These are phyloP conservation scores for Cicer pinnatifidum DNA, from an alignment of 306 rosid species.

Conservation along the genomic window DNA sequence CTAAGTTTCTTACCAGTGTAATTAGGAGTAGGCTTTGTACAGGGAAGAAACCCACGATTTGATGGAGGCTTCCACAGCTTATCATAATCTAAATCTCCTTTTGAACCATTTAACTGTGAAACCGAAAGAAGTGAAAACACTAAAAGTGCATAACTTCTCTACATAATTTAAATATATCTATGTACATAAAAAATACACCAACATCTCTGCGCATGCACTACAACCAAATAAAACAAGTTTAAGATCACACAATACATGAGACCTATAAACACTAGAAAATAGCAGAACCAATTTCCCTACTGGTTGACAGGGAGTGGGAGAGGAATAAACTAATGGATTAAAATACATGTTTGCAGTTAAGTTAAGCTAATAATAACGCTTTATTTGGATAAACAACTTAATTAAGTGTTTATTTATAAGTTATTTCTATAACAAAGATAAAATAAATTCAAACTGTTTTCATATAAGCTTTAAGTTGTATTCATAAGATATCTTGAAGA, in stretches of 20 bases:
- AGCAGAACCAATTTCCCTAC: not conserved
- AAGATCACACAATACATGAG: not conserved
- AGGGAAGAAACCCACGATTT: conserved; percentile 77
- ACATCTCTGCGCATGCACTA: not conserved
- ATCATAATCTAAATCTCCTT: conserved; percentile 51
- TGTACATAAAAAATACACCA: conserved; percentile 21
- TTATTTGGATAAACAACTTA: not conserved
- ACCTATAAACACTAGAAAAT: conserved; percentile 31
- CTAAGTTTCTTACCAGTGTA: conserved; percentile 65
- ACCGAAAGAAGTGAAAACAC: conserved; percentile 57
- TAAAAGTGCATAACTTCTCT: conserved; percentile 53
- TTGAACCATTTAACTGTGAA: conserved; percentile 61
- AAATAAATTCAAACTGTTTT: too few relatives aligned
- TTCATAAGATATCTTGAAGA: too few relatives aligned
- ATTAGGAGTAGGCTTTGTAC: conserved; percentile 68
- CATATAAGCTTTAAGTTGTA: too few relatives aligned
- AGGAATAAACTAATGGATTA: not conserved
- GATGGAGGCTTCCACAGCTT: conserved; percentile 90
- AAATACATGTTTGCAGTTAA: conserved; percentile 10
- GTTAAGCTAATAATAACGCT: conserved; percentile 1
- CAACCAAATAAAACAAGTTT: conserved; percentile 9
- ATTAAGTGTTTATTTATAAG: too few relatives aligned
- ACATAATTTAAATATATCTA: conserved; percentile 33
- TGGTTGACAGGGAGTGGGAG: not conserved
- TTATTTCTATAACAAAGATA: too few relatives aligned